A percentile compares a stretch with the other conserved stretches of the same genome.
Conservation (phyloP, 2,329 filamentous ascomycete genomes). For the Endoconidiophora polonica region DNA sequence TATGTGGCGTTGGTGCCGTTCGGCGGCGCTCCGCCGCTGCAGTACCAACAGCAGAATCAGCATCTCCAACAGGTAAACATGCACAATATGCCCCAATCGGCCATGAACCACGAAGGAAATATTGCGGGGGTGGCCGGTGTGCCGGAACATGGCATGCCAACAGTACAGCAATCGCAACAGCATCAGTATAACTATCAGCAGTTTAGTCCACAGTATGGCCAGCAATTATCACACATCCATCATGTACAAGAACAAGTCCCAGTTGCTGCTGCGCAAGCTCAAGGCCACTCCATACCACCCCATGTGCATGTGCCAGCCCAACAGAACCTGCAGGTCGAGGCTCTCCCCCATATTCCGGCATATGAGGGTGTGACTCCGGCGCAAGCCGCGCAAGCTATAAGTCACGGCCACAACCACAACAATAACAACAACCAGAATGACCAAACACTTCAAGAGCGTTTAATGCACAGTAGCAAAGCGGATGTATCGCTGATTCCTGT, state of each 20-base stretch:
- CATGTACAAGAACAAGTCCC: neutral
- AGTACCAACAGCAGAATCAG: slow-evolving; percentile 3
- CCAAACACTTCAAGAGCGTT: neutral
- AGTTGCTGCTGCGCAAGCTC: neutral
- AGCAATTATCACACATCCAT: neutral
- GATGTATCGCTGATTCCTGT: neutral
- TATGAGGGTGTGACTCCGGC: neutral
- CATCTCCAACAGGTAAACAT: slow-evolving; percentile 6
- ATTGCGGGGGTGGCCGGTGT: neutral
- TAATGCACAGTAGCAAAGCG: neutral
- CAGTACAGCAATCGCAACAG: slow-evolving; percentile 1
- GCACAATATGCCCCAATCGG: neutral
- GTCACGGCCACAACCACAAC: neutral
- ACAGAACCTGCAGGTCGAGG: neutral
- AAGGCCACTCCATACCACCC: neutral
- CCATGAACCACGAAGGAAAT: neutral
- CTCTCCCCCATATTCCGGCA: neutral
- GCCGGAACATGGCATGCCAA: neutral
- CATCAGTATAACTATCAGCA: neutral
- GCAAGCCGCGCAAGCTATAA: neutral
- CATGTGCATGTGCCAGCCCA: slow-evolving; percentile 2
- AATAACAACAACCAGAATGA: slow-evolving; percentile 1
- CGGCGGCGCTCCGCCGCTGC: slow-evolving; percentile 7
- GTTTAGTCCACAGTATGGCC: neutral
- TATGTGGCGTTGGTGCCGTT: slow-evolving; percentile 13